Base-by-base conservation (phyloP, 345 rosid species). In the Excoecaria cochinchinensis region DNA sequence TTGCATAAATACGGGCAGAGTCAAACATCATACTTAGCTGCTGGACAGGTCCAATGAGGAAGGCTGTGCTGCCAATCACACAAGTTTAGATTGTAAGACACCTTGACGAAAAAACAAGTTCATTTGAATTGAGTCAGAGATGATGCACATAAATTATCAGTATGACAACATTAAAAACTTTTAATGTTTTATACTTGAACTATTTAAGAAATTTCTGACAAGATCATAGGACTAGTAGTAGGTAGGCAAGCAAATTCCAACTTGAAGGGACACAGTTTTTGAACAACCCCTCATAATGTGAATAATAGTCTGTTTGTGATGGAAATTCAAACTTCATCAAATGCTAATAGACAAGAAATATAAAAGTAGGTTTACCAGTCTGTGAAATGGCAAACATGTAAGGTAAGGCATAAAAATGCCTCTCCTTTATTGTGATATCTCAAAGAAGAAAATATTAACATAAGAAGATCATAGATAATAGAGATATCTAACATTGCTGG, bases 11-110 rank as follows among this genome's bases (percentile, higher is more conserved):
- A 44, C 97, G 95, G 60, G 74, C 83, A 64, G 94, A 79, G 78
- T 91, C 97, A 72, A 95, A 87, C 99, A 93, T 95, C 99, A 93
- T 93, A 38, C 84, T 85, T 56, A 93, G 57, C 76, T 95, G 99
- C 73, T 81, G 90, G 74, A 60, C 84, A 82, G 86, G 85, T 82
- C 99, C 98, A 78, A 90, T 83, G 70, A 95, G 89, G 79, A 95
- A 92, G 81, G 86, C 99, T 91, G 99, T 95, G 91, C 98, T 95
- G 97, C 87, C 96, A 85, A 82, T 82, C 69, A 78, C 75, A 70
- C 68, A 72, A 78, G 52, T 70, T 85, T 47, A 74, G 80, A 67
- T 71, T 74, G 39, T 74, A 68, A 75, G 76, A 76, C 63, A 64
- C 55, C 52, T 21, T 36, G 48, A 55, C 51, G 14, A 36, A 52